Base-by-base conservation (phyloP, 768 basidiomycete genomes). In the Phanerochaete sordida region DNA sequence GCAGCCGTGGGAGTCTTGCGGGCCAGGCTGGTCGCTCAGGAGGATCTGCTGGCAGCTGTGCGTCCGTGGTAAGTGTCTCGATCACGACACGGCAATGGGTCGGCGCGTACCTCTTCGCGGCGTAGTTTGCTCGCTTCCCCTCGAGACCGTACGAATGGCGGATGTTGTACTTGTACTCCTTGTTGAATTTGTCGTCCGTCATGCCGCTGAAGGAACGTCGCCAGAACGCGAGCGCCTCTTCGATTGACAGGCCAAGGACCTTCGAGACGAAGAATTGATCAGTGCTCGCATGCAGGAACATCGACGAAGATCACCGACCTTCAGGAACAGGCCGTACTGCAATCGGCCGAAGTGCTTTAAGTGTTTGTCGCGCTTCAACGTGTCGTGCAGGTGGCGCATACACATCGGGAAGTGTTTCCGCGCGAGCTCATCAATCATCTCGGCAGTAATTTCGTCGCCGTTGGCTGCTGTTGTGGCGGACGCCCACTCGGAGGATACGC, bases 121-220 rank as follows among this genome's bases (percentile, higher is more conserved):
- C 82, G 72, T 99, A 99, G 69, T 98, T 98, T 43, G 89, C 91
- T 46, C 96, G 84, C 73, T 90, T 93, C 11, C 97, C 97, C 71
- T 98, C 97, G 54, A 97, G 76, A 37, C 97, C 97, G 68, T 87
- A 99, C 4, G 86, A 87, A 71, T 99, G 97, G 47, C 96, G 87
- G 66, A 99, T 95, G 65, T 98, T 99, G 73, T 99, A 99, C 67
- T 86, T 88, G 81, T 98, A 88, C 70, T 97, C 91, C 71, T 98
- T 99, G 78, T 95, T 96, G 75, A 98, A 99, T 71, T 93, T 89
- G 75, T 98, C 94, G 60, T 98, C 96, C 11, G 88, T 85, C 57
- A 93, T 84, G 27, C 75, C 77, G 62, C 73, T 85, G 71, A 96
- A 97, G 26, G 91, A 87, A 69, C 87, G 91, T 56, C 93, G 80